phyloP scores from a whole-genome alignment of 768 basidiomycete genomes.

The Sarcodon sp. region DNA sequence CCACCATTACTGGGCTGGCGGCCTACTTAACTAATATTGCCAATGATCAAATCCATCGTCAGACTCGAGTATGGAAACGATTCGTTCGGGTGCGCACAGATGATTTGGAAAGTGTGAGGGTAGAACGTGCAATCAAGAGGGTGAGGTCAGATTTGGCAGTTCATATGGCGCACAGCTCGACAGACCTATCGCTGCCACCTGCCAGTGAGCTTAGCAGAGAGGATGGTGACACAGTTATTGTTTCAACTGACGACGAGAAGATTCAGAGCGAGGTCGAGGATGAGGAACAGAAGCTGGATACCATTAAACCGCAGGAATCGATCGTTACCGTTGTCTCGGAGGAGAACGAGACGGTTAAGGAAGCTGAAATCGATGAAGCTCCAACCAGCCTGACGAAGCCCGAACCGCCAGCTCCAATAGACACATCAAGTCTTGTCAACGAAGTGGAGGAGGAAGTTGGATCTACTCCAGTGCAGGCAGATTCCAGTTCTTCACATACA shows the following conservation, averaged over 20 bases:
- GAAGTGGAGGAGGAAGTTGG: constrained; percentile 11
- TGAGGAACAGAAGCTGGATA: constrained; percentile 3
- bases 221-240: constrained; percentile 4
- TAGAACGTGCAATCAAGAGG: constrained; percentile 80
- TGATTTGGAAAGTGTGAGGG: constrained; percentile 77
- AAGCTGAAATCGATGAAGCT: not conserved
- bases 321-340: not conserved
- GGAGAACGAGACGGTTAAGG: not conserved
- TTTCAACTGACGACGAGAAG: not conserved
- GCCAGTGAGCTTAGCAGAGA: not conserved
- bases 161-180: constrained; percentile 30
- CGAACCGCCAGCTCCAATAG: not conserved
- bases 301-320: not conserved
- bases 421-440: constrained; percentile 3
- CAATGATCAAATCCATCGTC: constrained; percentile 49
- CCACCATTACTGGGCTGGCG: constrained; percentile 54
- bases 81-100: constrained; percentile 81
- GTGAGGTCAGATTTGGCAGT: constrained; percentile 77
- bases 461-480: constrained; percentile 11
- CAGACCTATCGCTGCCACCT: constrained; percentile 14
- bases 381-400: not conserved
- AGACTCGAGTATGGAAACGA: constrained; percentile 65
- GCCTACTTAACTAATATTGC: constrained; percentile 72
- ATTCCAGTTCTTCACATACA: constrained; percentile 16
- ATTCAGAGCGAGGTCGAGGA: constrained; percentile 6